Evolutionary conservation across 2,329 filamentous ascomycete genomes (phyloP), one percentile per base, ranked within the genome.

Genomic region (Moelleriella libera): DNA sequence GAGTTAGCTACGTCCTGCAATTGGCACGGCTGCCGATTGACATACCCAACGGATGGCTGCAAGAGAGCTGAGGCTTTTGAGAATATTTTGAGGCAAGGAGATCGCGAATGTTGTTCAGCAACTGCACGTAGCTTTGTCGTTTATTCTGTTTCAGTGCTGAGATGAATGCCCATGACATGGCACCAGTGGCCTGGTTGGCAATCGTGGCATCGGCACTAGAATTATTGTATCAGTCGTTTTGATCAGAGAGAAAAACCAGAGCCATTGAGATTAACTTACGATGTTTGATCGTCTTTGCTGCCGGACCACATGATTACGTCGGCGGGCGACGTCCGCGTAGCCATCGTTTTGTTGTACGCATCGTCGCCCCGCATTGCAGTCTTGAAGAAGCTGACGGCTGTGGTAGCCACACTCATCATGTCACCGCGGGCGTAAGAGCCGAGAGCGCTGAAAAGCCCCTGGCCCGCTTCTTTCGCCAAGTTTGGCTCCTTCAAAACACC

Each of bases 301-400:
- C 92, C 92, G 51, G 87, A 94, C 85, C 89, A 95, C 86, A 96
- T 94, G 62, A 98, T 80, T 32, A 98, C 92, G 65, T 98, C 92
- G 41, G 92, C 92, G 1, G 89, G 83, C 47, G 85, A 92, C 12
- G 92, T 97, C 70, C 94, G 94, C 41, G 90, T 97, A 54, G 84
- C 77, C 61, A 87, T 74, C 52, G 89, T 86, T 62, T 80, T 82
- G 67, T 94, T 76, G 64, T 88, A 83, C 14, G 83, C 82, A 37
- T 83, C 79, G 55, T 92, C 82, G 54, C 89, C 89, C 50, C 70
- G 77, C 28, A 86, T 84, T 14, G 88, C 88, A 61, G 88, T 85
- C 72, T 96, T 96, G 66, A 94, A 80, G 59, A 97, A 78, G 43
- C 80, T 80, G 62, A 90, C 80, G n/a, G 92, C 77, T 43, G 83